Base-by-base conservation (phyloP, 371 early-diverging fungal genomes). In the Mortierella polycephala region DNA sequence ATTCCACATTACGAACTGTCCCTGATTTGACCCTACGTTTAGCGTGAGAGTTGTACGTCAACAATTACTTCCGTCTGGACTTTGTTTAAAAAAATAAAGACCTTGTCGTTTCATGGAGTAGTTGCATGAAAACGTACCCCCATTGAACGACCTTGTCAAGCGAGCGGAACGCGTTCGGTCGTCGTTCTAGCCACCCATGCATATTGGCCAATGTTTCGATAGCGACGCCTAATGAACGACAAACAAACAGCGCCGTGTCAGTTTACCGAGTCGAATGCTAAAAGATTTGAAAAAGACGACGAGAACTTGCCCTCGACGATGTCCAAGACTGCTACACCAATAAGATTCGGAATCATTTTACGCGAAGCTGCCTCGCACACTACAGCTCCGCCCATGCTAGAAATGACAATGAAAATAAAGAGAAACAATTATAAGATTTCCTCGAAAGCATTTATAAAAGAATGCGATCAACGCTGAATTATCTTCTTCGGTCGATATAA, bases 311-410 rank as follows among this genome's bases (percentile, higher is more conserved):
- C 96, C 85, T 97, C 98, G 8, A 96, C 96, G 9, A 96, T 95
- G 83, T 97, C 98, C 42, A 97, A 62, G 0, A 95, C 91, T 10
- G 86, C 89, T 1, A 95, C 86, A 0, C 96, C 96, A 6, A 89
- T 67, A 0, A 96, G 73, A 46, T 89, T 88, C 23, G 83, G 80
- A 12, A 94, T 75, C 58, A 81, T 62, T 45, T 82, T 64, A 13
- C 83, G 81, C 11, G 85, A 71, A 0, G 93, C 93, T 10, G 88
- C 92, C 71, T 95, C 89, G 0, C 92, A 91, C 1, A 94, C 93
- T 3, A 96, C 93, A 1, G 95, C 88, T 6, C 95, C 98, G 40
- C 98, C 98, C 93, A 96, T 92, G 82, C 96, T 96, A 74, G 73
- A 21, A 8, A 23, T 11, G 16, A 3, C 30, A 30, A 30, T 30